Conservation (phyloP, 495 filamentous ascomycete species). For the Aspergillus sclerotioniger region DNA sequence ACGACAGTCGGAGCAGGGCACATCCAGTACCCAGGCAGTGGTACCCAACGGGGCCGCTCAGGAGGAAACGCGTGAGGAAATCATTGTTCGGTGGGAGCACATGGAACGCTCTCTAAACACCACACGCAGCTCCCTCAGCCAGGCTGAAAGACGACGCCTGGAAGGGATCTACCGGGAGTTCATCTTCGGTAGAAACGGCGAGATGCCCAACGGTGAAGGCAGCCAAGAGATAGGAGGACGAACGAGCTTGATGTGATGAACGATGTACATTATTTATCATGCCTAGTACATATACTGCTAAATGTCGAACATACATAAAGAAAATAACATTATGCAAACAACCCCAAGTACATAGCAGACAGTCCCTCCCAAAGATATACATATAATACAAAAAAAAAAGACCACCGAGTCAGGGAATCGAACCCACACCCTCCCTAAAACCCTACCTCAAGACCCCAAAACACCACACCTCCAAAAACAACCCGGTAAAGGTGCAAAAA, state of each 20-base stretch:
- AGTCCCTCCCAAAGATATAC: too few species aligned
- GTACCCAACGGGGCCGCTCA: constrained; percentile 30
- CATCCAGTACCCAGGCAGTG: constrained; percentile 22
- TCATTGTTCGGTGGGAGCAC: constrained; percentile 85
- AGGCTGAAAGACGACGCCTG: constrained; percentile 69
- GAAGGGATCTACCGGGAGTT: constrained; percentile 87
- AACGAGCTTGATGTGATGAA: constrained; percentile 81
- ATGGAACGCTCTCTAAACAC: constrained; percentile 69
- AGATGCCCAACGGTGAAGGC: constrained; percentile 89
- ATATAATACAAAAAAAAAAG: not conserved
- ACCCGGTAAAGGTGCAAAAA: constrained; percentile 43
- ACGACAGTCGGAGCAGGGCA: constrained; percentile 50
- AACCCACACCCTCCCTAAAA: constrained; percentile 1
- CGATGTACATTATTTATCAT: not conserved
- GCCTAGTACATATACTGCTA: not conserved
- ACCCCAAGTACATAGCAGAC: too few species aligned
- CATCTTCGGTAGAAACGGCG: constrained; percentile 83
- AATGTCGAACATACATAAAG: not conserved
- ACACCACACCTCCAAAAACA: constrained; percentile 19
- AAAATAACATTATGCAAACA: not conserved
- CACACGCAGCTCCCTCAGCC: constrained; percentile 82
- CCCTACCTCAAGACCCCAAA: not conserved
- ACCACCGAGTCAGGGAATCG: constrained; percentile 3
- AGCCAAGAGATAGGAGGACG: constrained; percentile 87
- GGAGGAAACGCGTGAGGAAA: constrained; percentile 57